A percentile compares a stretch with the other conserved stretches of the same genome.
phyloP scores from a whole-genome alignment of 2,329 filamentous ascomycete species.

The Sodiomyces alkalinus region DNA sequence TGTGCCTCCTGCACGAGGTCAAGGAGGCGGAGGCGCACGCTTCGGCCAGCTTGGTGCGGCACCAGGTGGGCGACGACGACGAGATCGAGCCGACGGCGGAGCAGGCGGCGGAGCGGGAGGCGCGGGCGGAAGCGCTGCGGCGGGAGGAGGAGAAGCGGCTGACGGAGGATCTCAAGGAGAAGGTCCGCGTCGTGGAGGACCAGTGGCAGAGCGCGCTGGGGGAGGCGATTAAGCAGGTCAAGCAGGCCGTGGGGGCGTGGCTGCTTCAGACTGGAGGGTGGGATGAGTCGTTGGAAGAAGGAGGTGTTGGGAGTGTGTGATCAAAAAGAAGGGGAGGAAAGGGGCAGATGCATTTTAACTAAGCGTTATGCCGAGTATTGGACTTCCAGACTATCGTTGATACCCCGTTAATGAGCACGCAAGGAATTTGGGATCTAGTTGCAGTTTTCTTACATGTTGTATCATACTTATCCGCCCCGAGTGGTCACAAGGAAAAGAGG shows the following conservation, averaged over 20 bases:
- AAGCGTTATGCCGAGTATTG: slow-evolving; percentile 3
- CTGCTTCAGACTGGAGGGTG: slow-evolving; percentile 69
- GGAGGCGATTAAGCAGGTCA: slow-evolving; percentile 55
- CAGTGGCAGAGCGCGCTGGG: slow-evolving; percentile 87
- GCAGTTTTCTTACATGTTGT: no score
- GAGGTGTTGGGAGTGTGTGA: slow-evolving; percentile 32
- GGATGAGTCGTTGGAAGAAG: slow-evolving; percentile 60
- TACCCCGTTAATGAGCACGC: no score
- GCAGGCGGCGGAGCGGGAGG: slow-evolving; percentile 23
- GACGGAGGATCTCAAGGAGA: slow-evolving; percentile 83
- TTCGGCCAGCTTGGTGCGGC: slow-evolving; percentile 50
- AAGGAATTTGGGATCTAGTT: no score
- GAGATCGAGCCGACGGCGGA: slow-evolving; percentile 19
- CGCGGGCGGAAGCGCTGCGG: slow-evolving; percentile 39
- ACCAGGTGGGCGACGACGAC: slow-evolving; percentile 32
- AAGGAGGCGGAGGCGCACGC: slow-evolving; percentile 63
- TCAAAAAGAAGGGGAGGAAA: not conserved
- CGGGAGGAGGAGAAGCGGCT: slow-evolving; percentile 53
- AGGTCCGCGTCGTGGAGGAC: slow-evolving; percentile 77
- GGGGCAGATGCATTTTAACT: not conserved
- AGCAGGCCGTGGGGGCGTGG: slow-evolving; percentile 57
- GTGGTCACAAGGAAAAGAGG: no score
- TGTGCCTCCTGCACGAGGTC: slow-evolving; percentile 84
- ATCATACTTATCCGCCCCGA: no score
- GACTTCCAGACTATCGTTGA: slow-evolving; percentile 7